Conservation (phyloP, 495 filamentous ascomycete species). For the Recurvomyces mirabilis region DNA sequence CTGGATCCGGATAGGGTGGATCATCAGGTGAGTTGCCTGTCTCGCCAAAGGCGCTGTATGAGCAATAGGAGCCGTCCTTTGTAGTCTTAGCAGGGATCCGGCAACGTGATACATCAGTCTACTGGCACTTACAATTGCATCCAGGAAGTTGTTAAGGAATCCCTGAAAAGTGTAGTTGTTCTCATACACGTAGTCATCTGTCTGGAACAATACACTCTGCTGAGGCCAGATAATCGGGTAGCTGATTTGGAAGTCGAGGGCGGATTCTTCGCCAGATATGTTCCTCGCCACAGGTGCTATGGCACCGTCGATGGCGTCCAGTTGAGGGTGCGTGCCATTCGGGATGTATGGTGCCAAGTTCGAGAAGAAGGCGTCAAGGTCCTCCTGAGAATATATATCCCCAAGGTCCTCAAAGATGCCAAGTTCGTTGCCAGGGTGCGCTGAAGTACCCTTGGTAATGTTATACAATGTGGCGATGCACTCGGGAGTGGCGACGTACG, state of each 20-base stretch:
- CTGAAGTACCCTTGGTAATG: constrained; percentile 4
- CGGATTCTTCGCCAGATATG: constrained; percentile 17
- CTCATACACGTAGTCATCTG: constrained; percentile 25
- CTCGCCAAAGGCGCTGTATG: constrained; percentile 25
- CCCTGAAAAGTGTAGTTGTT: constrained; percentile 5
- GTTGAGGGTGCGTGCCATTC: constrained; percentile 10
- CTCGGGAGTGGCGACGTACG: constrained; percentile 7
- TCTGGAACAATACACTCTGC: constrained; percentile 31
- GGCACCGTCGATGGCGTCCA: constrained; percentile 20
- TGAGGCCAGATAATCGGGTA: constrained; percentile 34
- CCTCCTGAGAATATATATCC: constrained; percentile 13
- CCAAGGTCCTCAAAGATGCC: constrained; percentile 18
- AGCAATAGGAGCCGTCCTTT: constrained; percentile 32
- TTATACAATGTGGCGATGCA: constrained; percentile 19
- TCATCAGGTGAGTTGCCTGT: constrained; percentile 32
- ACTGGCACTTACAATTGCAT: constrained; percentile 27
- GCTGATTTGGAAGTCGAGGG: constrained; percentile 31
- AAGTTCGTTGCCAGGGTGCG: constrained; percentile 6
- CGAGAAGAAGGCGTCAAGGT: constrained; percentile 18
- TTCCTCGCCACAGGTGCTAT: constrained; percentile 2
- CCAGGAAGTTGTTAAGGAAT: constrained; percentile 37
- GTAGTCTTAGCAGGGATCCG: background rate
- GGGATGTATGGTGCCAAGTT: constrained; percentile 13
- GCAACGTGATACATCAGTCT: too few species aligned
- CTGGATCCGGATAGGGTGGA: constrained; percentile 35